Conservation (phyloP, 2,329 filamentous ascomycete species). For the Alternaria sp. region DNA sequence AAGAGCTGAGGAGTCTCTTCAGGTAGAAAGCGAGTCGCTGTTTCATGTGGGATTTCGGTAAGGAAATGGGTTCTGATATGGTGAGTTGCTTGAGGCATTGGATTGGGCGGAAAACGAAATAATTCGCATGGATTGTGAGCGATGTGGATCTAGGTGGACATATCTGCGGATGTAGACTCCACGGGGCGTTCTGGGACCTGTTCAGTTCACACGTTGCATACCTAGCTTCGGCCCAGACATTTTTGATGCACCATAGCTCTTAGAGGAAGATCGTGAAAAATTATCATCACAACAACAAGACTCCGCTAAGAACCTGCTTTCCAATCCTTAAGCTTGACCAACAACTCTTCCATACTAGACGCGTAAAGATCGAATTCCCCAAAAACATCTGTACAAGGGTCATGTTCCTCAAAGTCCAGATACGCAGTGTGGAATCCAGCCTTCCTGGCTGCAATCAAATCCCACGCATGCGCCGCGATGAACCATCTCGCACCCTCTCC, state of each 20-base stretch:
- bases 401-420: conserved; percentile 35
- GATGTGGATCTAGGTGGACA: neutral
- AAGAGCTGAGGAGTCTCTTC: conserved; percentile 69
- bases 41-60: neutral
- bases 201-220: neutral
- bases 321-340: conserved; percentile 28
- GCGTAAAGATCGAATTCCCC: conserved; percentile 39
- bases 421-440: conserved; percentile 40
- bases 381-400: conserved; percentile 35
- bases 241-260: neutral
- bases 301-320: neutral
- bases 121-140: neutral
- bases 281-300: neutral
- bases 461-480: conserved; percentile 39
- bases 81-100: neutral
- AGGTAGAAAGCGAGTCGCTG: conserved; percentile 19
- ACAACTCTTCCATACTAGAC: conserved; percentile 30
- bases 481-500: conserved; percentile 35
- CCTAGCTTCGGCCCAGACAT: neutral
- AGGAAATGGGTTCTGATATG: neutral
- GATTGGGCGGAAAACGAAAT: neutral
- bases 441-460: conserved; percentile 30
- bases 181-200: neutral
- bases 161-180: neutral
- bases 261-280: neutral